Base-by-base conservation (phyloP, 2,329 filamentous ascomycete genomes). In the Ophiostoma angusticollis region DNA sequence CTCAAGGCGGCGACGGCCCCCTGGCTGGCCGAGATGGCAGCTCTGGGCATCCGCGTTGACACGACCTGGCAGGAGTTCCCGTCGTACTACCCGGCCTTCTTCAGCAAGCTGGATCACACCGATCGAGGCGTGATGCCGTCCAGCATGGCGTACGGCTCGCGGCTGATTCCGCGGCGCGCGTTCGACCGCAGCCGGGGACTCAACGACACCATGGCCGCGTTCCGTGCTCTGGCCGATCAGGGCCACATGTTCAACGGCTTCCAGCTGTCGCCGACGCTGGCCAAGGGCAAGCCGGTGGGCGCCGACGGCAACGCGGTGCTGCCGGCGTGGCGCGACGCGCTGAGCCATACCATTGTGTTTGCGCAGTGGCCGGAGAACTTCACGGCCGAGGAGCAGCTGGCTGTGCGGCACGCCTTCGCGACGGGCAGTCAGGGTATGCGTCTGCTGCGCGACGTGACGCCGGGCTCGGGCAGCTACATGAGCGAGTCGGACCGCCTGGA, bases 391-490 rank as follows among this genome's bases (percentile, higher is more conserved):
- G n/a, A 55, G 21, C 53, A 55, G n/a, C 47, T 63, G 35, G 59
- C 57, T 17, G 51, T 61, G 32, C 52, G 60, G 11, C 52, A 57
- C 41, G 58, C 58, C 30, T 57, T 42, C 5, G 56, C 52, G 2
- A 51, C 68, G 34, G 51, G 55, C 27, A 49, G 56, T 3, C 17
- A 14, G 6, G 35, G 35, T n/a, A 17, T 37, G 27, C 28, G 28
- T 21, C 6, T 40, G 6, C n/a, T 44, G n/a, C 38, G 37, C 3
- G 63, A 51, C 17, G 60, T 31, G 6, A 39, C 52, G 31, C 59
- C 53, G 31, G 53, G 54, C 19, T 59, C 59, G 1, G 58, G 60
- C 17, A 57, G 60, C 6, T 68, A 69, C 46, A 48, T 67, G 41
- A 68, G 65, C 44, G 66, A 68, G 54, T 55, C 55, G 7, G 35